These are phyloP conservation scores for Boechera retrofracta DNA, from an alignment of 345 rosid species.

Conservation along the genomic window DNA sequence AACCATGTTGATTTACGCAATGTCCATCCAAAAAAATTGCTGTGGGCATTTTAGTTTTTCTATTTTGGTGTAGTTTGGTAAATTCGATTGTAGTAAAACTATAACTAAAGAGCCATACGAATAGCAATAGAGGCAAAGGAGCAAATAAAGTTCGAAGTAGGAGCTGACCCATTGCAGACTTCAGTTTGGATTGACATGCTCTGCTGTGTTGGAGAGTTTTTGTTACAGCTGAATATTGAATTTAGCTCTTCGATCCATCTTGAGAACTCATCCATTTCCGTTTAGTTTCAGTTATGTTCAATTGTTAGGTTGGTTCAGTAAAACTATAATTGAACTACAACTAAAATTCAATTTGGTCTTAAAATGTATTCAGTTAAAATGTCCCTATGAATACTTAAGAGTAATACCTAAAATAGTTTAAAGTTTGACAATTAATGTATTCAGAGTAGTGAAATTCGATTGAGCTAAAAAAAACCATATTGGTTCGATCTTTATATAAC, in stretches of 20 bases:
- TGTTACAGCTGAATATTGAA: constrained; percentile 56
- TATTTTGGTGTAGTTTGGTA: too few relatives aligned
- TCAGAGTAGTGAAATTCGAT: neutral
- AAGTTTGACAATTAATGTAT: neutral
- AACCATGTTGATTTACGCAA: neutral
- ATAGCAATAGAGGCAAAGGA: too few relatives aligned
- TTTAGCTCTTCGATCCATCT: constrained; percentile 72
- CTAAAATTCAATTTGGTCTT: too few relatives aligned
- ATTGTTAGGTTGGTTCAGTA: too few relatives aligned
- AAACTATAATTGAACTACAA: too few relatives aligned
- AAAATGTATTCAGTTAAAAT: too few relatives aligned
- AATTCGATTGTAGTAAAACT: too few relatives aligned
- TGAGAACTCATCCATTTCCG: constrained; percentile 80
- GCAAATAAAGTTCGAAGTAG: too few relatives aligned
- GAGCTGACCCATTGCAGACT: constrained; percentile 69
- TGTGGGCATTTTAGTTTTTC: neutral
- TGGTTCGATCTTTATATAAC: neutral
- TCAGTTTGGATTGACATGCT: constrained; percentile 68
- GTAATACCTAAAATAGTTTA: neutral
- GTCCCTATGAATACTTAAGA: neutral
- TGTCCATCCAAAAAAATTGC: neutral
- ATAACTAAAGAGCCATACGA: too few relatives aligned
- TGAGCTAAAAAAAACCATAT: neutral
- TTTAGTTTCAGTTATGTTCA: too few relatives aligned
- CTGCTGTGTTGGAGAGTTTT: constrained; percentile 63